Evolutionary conservation across 1,139 yeast genomes (phyloP), one percentile per base, ranked within the genome.

Genomic region (Protomyces lactucae-debilis): DNA sequence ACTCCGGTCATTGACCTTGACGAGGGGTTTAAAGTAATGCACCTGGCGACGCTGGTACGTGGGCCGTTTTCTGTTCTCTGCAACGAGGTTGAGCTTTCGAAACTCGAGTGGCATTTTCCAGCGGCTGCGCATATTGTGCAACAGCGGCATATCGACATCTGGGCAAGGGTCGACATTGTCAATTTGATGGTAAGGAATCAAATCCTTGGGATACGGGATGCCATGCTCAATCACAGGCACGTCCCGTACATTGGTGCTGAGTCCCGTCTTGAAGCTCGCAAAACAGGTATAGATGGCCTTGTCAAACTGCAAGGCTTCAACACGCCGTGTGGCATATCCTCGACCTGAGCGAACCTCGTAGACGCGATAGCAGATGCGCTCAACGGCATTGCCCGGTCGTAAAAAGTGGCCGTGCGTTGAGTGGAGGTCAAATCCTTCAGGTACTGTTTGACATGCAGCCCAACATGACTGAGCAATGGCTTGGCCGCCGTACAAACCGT

Each of bases 281-380:
- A 59, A 59, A 16, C 57, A 59, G n/a, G 63, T 59, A 32, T 59
- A 59, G 45, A 59, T 59, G 63, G 54, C 57, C 45, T 59, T 59
- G 52, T 59, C 63, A 35, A 59, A 59, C 18, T 59, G 63, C 21
- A 59, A 25, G 28, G 63, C 63, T 51, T 59, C 63, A 8, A 52
- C 45, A 14, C 63, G 23, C 21, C 63, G 46, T 18, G 63, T 59
- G 18, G 63, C 63, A 32, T 59, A 59, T n/a, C 46, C 46, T 2
- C 63, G 43, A 12, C 63, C 63, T 14, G 63, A 52, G 12, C 63
- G 56, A 23, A 59, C 63, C 10, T 59, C 63, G 23, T 39, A 59
- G 14, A 59, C 63, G 36, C 54, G 43, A 40, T 59, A 59, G 40
- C 43, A 55, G 43, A 59, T 59, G 35, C 57, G 56, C 28, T 59